A percentile compares a stretch with the other conserved stretches of the same genome.
Evolutionary conservation across 768 basidiomycete genomes (phyloP).

Genomic region (Paxillus rubicundulus): DNA sequence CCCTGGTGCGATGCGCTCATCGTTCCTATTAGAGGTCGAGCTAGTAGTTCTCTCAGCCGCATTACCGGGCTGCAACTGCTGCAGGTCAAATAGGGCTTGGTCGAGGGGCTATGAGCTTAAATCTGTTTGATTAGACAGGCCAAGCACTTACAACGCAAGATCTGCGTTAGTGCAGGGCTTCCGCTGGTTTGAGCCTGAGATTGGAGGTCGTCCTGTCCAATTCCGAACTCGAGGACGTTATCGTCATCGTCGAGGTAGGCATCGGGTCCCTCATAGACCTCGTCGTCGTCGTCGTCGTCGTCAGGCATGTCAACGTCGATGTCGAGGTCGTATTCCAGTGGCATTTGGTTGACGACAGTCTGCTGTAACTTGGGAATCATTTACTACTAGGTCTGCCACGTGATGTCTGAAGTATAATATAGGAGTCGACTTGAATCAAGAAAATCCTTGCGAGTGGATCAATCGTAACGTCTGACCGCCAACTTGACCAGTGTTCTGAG

Average conservation of each 20-base stretch:
- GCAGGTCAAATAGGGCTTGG: conserved; percentile 30
- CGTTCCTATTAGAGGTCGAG: neutral
- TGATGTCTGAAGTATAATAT: too few species aligned
- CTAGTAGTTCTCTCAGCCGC: conserved; percentile 8
- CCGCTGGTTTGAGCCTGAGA: neutral
- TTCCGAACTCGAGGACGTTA: conserved; percentile 34
- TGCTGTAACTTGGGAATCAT: neutral
- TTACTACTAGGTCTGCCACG: too few species aligned
- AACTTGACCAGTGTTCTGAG: too few species aligned
- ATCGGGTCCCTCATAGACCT: conserved; percentile 34
- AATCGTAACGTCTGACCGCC: too few species aligned
- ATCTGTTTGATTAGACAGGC: neutral
- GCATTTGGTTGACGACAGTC: conserved; percentile 9
- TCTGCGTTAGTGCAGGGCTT: conserved; percentile 21
- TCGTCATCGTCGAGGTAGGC: conserved; percentile 36
- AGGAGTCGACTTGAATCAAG: too few species aligned
- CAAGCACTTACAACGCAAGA: conserved; percentile 28
- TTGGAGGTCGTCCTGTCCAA: conserved; percentile 21
- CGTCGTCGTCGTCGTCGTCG: conserved; percentile 28
- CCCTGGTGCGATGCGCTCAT: neutral
- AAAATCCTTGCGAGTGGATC: too few species aligned
- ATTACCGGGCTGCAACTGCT: conserved; percentile 17
- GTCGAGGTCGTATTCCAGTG: conserved; percentile 17
- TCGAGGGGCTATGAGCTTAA: conserved; percentile 1
- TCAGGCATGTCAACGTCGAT: conserved; percentile 14